These are phyloP conservation scores for Ambrosia trifida DNA, from an alignment of 129 eudicot genomes.

Conservation along the genomic window DNA sequence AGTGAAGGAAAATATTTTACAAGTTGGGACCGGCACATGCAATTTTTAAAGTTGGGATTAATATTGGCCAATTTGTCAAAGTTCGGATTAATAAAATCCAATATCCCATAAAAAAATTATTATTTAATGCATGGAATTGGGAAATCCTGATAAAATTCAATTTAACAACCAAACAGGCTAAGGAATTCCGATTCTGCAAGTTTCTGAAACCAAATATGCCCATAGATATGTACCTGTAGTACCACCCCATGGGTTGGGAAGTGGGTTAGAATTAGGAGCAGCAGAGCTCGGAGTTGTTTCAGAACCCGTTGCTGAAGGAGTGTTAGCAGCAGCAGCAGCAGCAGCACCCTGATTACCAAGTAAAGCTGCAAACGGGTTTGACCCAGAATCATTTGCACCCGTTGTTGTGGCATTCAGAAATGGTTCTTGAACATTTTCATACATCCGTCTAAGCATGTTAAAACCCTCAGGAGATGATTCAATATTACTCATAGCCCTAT, in stretches of 20 bases:
- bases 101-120: too few species aligned
- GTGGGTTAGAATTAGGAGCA: slow-evolving; percentile 84
- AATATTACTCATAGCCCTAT: slow-evolving; percentile 94
- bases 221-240: slow-evolving; percentile 45
- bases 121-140: neutral
- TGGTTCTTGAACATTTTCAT: slow-evolving; percentile 98
- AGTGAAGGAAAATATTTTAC: too few species aligned
- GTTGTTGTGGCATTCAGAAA: slow-evolving; percentile 87
- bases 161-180: slow-evolving; percentile 4
- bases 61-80: too few species aligned
- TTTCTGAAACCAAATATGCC: neutral
- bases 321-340: slow-evolving; percentile 34
- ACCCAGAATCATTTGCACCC: slow-evolving; percentile 61
- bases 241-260: slow-evolving; percentile 93
- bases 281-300: slow-evolving; percentile 53
- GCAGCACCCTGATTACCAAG: slow-evolving; percentile 59
- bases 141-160: neutral
- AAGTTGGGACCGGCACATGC: too few species aligned
- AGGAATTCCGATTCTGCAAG: neutral
- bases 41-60: too few species aligned
- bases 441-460: slow-evolving; percentile 96
- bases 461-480: slow-evolving; percentile 98
- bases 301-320: slow-evolving; percentile 51
- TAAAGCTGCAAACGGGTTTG: slow-evolving; percentile 92
- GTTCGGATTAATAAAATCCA: too few species aligned